Conservation (phyloP, 2,329 filamentous ascomycete genomes). For the Pestalotiopsis sp. region DNA sequence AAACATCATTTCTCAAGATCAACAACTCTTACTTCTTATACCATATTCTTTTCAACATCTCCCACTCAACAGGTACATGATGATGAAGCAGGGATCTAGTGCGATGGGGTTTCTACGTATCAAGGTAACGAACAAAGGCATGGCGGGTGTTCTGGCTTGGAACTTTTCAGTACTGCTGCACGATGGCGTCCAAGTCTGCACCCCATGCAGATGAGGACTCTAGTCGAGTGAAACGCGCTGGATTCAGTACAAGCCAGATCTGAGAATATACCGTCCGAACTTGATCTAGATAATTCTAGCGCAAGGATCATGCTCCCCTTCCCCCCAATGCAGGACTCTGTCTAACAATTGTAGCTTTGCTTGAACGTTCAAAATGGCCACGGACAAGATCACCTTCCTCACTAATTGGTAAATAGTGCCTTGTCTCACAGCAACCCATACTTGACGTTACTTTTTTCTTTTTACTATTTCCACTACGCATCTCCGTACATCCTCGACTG, state of each 20-base stretch:
- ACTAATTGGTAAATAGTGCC: conserved; percentile 71
- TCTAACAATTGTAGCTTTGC: conserved; percentile 33
- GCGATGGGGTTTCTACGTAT: conserved; percentile 10
- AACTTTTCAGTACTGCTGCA: neutral
- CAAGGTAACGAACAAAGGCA: conserved; percentile 8
- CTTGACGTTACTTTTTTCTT: neutral
- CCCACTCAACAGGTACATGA: neutral
- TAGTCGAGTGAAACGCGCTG: neutral
- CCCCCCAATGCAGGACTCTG: conserved; percentile 21
- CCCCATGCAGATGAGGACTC: neutral
- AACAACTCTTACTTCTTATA: neutral
- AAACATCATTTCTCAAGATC: neutral
- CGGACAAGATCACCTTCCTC: conserved; percentile 83
- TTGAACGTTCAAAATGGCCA: conserved; percentile 65
- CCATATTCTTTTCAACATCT: neutral
- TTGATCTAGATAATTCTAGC: conserved; percentile 89
- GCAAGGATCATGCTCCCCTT: conserved; percentile 79
- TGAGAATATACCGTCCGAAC: conserved; percentile 79
- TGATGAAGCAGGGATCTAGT: neutral
- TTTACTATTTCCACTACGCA: neutral
- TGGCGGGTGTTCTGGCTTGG: conserved; percentile 3
- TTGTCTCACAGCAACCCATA: neutral
- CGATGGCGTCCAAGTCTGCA: neutral
- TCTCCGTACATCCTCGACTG: conserved; percentile 15
- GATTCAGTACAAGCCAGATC: conserved; percentile 39